A percentile compares a stretch with the other conserved stretches of the same genome.
These are phyloP conservation scores for Lineolata rhizophorae DNA, from an alignment of 495 filamentous ascomycete species.

Conservation along the genomic window DNA sequence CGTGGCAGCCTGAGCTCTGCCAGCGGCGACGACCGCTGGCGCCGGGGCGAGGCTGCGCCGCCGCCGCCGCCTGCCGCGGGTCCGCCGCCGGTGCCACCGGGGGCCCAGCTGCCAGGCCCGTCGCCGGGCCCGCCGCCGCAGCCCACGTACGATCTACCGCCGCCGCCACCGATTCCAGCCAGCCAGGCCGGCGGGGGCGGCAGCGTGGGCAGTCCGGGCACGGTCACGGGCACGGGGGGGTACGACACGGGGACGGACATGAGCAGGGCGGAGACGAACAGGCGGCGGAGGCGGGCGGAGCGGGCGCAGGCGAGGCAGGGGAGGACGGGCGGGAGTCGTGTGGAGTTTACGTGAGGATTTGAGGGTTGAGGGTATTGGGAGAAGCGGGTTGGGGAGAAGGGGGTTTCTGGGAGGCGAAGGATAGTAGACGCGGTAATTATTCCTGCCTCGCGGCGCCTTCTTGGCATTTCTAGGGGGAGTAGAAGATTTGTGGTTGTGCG, in stretches of 20 bases:
- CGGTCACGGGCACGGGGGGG: constrained; percentile 2
- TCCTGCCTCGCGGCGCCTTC: too few relatives aligned
- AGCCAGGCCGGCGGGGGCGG: constrained; percentile 8
- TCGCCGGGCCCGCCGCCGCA: constrained; percentile 4
- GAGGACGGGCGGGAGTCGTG: constrained; percentile 10
- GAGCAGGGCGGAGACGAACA: constrained; percentile 18
- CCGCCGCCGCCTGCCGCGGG: constrained; percentile 1
- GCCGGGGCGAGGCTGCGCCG: constrained; percentile 9
- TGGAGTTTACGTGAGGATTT: constrained; percentile 15
- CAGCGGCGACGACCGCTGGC: constrained; percentile 12
- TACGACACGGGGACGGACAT: constrained; percentile 19
- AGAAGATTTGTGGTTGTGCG: too few relatives aligned
- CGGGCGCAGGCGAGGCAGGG: constrained; percentile 14
- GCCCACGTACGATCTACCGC: constrained; percentile 9
- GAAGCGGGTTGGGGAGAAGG: too few relatives aligned
- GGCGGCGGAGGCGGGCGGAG: constrained; percentile 18
- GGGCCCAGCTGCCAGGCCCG: constrained; percentile 5
- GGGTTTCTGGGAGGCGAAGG: too few relatives aligned
- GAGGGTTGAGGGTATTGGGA: constrained; percentile 1
- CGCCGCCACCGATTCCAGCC: constrained; percentile 12
- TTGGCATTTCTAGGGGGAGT: too few relatives aligned
- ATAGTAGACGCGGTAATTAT: too few relatives aligned
- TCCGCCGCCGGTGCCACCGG: constrained; percentile 6
- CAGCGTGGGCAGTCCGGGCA: constrained; percentile 7
- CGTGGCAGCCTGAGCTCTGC: constrained; percentile 12